A percentile compares a stretch with the other conserved stretches of the same genome.
phyloP scores from a whole-genome alignment of 352 stramenopile species.

The Phytopythium montanum region DNA sequence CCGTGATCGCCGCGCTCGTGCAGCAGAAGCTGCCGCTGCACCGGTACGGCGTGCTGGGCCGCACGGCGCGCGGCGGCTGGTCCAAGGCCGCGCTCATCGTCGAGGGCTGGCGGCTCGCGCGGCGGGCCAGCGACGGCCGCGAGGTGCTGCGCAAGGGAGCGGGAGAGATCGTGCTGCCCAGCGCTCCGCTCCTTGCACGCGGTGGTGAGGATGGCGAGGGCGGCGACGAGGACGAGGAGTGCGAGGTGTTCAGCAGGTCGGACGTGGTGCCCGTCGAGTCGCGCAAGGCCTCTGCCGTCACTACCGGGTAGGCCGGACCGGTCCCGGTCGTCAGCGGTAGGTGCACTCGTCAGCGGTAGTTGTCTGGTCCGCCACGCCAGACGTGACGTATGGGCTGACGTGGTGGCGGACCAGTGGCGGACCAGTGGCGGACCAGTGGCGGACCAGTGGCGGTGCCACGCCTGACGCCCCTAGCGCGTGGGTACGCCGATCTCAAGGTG shows the following conservation, averaged over 20 bases:
- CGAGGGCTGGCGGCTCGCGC: conserved; percentile 35
- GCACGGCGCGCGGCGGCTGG: conserved; percentile 33
- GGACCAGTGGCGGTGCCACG: too few relatives aligned
- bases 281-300: background rate
- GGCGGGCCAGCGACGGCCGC: conserved; percentile 16
- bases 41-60: conserved; percentile 41
- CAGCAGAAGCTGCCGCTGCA: conserved; percentile 45
- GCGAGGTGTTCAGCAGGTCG: conserved; percentile 7
- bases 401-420: too few relatives aligned
- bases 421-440: too few relatives aligned
- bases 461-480: too few relatives aligned
- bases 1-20: conserved; percentile 36
- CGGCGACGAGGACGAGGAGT: background rate
- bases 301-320: background rate
- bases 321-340: background rate
- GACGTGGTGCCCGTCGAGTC: conserved; percentile 7
- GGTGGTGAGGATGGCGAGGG: background rate
- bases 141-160: conserved; percentile 41
- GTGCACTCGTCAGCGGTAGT: background rate
- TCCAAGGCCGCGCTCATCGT: conserved; percentile 38
- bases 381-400: too few relatives aligned
- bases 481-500: too few relatives aligned
- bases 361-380: too few relatives aligned
- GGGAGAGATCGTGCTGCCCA: conserved; percentile 39
- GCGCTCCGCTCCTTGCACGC: background rate